Percentiles rank a stretch among this genome's conserved stretches.
Conservation (phyloP, 352 stramenopile genomes). For the Globisporangium viniferum region DNA sequence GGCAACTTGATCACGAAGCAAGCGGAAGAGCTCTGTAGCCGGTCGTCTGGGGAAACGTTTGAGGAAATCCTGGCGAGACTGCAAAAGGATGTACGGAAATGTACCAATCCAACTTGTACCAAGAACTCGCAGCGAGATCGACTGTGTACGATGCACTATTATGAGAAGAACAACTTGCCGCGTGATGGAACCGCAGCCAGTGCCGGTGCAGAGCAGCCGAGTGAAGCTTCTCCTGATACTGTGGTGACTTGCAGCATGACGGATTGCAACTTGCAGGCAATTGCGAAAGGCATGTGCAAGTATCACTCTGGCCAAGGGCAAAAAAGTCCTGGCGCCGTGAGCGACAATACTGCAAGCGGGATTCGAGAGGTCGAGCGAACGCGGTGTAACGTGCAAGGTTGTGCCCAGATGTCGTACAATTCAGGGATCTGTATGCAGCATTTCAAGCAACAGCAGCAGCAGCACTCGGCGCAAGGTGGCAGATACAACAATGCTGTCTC, state of each 20-base stretch:
- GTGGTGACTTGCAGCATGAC: constrained; percentile 15
- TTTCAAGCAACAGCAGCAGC: constrained; percentile 30
- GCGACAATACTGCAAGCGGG: constrained; percentile 16
- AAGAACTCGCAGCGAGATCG: constrained; percentile 87
- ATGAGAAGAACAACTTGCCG: constrained; percentile 61
- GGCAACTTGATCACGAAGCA: constrained; percentile 78
- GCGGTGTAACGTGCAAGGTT: constrained; percentile 29
- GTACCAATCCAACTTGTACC: constrained; percentile 71
- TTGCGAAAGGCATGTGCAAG: constrained; percentile 26
- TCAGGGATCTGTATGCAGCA: constrained; percentile 53
- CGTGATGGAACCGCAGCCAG: constrained; percentile 17
- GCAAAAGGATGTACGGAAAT: constrained; percentile 77
- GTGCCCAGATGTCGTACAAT: constrained; percentile 41
- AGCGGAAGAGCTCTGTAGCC: constrained; percentile 58
- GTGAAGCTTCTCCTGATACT: background rate
- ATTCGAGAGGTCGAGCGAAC: constrained; percentile 31
- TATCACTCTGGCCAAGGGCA: constrained; percentile 25
- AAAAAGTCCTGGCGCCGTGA: constrained; percentile 7
- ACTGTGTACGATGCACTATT: constrained; percentile 81
- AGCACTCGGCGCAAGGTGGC: constrained; percentile 15
- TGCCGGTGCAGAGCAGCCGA: background rate
- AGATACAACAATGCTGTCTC: constrained; percentile 12
- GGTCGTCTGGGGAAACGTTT: constrained; percentile 44
- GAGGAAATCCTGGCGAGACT: constrained; percentile 67
- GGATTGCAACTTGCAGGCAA: constrained; percentile 21